Evolutionary conservation across 2,329 filamentous ascomycete species (phyloP), one percentile per base, ranked within the genome.

Genomic region (Arthroderma uncinatum): DNA sequence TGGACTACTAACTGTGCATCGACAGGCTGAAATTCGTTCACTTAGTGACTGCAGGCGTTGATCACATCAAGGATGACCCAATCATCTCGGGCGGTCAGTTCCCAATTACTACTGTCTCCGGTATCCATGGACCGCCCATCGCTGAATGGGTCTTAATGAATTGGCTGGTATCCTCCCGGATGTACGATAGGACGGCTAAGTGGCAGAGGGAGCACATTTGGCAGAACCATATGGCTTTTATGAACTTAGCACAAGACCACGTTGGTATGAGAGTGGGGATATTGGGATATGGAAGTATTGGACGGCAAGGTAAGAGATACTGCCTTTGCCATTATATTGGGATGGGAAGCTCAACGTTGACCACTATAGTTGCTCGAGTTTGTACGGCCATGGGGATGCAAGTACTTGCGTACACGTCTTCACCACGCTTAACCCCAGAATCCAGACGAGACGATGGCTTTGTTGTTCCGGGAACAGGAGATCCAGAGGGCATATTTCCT

Each of bases 71-170:
- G 37, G 64, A 74, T n/a, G 70, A 78, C 57, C 79, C 80, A 0
- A 74, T 83, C 40, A 76, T 80, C 60, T 79, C 70, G 5, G 68
- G 77, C 50, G 78, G 74, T 12, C 65, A 78, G 25, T 77, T 83
- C 54, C 73, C 77, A 0, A 71, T 84, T 57, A 79, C 79, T 2
- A 82, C 77, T 2, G 76, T 74, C 34, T 78, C 76, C 3, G 73
- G 81, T 23, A 78, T 83, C 50, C 81, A 83, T 64, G 81, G 80
- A 1, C 83, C 83, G 0, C 81, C 83, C 57, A 86, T 86, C 53
- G 76, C 82, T 0, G 83, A 86, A 71, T 86, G 83, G 82, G 79
- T 82, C 10, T 68, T 85, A 28, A 75, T 85, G 76, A 84, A 83
- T 63, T 77, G 79, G 56, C 71, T 85, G 1, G 74, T 78, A n/a